Conservation (phyloP, 352 stramenopile species). For the Pythium rishiriense region DNA sequence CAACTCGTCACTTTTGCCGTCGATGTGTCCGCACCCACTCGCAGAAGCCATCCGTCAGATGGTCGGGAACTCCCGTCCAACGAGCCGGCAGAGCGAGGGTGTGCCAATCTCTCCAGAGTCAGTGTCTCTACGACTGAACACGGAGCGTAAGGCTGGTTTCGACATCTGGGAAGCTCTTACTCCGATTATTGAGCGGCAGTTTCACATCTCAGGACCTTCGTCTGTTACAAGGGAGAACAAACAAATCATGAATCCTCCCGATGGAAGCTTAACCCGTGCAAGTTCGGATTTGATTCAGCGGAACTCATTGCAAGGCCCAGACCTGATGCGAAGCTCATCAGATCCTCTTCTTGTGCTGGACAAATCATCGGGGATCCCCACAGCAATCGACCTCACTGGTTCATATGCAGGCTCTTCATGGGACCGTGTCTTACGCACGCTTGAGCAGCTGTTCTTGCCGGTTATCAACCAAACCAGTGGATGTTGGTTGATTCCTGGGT, state of each 20-base stretch:
- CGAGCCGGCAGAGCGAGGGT: background rate
- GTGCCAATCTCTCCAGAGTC: conserved; percentile 2
- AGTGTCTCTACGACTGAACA: conserved; percentile 7
- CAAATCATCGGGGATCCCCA: background rate
- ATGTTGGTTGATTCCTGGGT: conserved; percentile 58
- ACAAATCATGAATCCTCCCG: background rate
- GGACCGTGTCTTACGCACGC: conserved; percentile 17
- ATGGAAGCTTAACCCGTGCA: background rate
- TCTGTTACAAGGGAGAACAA: background rate
- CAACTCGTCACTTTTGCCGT: conserved; percentile 20
- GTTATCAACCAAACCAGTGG: conserved; percentile 39
- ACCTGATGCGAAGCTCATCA: conserved; percentile 11
- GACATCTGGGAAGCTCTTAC: conserved; percentile 23
- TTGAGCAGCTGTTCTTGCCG: conserved; percentile 24
- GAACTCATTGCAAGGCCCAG: conserved; percentile 1
- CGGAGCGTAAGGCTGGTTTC: conserved; percentile 4
- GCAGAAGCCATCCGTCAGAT: conserved; percentile 22
- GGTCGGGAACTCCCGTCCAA: conserved; percentile 1
- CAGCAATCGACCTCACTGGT: conserved; percentile 12
- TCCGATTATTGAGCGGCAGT: conserved; percentile 23
- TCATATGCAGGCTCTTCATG: conserved; percentile 7
- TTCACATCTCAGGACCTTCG: background rate
- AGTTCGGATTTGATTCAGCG: conserved; percentile 7
- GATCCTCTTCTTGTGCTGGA: conserved; percentile 1
- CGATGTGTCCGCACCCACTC: conserved; percentile 29